Evolutionary conservation across 108 stramenopile species (phyloP), one percentile per base, ranked within the genome.

Genomic region (Epithemia pelagica): DNA sequence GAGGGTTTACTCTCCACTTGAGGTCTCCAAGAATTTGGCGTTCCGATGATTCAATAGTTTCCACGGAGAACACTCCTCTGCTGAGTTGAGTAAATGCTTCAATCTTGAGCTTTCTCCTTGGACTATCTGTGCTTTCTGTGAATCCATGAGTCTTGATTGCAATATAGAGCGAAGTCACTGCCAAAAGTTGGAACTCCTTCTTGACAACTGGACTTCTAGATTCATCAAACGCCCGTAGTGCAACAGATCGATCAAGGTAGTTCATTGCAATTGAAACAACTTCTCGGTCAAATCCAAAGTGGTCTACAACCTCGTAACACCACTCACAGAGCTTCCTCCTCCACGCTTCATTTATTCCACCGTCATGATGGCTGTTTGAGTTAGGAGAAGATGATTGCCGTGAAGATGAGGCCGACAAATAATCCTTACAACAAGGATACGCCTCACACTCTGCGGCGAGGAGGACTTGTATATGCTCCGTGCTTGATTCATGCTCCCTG

Each of bases 91-190:
- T 82, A 61, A 90, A 90, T 28, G 83, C 68, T 61, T 65, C 71
- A 29, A 82, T 68, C 27, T 61, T 65, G 29, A 82, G 65, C 62
- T 74, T 82, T 52, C 78, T 59, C 25, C 77, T 67, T 23, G 54
- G 58, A 25, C 74, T 69, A 29, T 77, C 59, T 22, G 52, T 27
- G 19, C 52, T 33, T 24, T 77, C 81, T 28, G 68, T 70, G 70
- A 84, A 83, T 8, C 77, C 84, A 58, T 87, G 86, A 7, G 84
- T 37, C 62, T 88, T 88, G 66, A 88, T 74, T 23, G 87, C 83
- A 20, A 83, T 80, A 56, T 80, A 88, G 58, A 88, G 78, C 8
- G 72, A 75, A 25, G 83, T 73, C 7, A 82, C 77, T 31, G 87
- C 87, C 52, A 81, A 29, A 1, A 88, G 71, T 55, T 88, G 87